Evolutionary conservation across 805 yeast genomes (phyloP).

Genomic region (Barnettozyma sucrosica): DNA sequence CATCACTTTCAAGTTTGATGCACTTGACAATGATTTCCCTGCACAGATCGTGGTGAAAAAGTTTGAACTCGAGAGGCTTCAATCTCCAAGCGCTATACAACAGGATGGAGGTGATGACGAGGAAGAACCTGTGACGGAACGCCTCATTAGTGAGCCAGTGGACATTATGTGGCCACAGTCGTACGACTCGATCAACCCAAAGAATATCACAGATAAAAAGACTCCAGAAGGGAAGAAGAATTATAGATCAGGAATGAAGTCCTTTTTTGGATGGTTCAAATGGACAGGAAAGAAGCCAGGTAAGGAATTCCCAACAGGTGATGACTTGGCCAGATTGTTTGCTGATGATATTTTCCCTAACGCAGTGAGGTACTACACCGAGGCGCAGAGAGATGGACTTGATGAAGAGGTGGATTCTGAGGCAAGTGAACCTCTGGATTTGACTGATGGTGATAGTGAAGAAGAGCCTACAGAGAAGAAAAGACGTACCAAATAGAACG

Average conservation of each 20-base stretch:
- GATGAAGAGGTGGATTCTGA: conserved; percentile 51
- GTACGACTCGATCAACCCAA: conserved; percentile 51
- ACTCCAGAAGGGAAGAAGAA: conserved; percentile 52
- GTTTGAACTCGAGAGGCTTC: conserved; percentile 38
- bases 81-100: conserved; percentile 13
- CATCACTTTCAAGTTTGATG: conserved; percentile 54
- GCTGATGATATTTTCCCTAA: conserved; percentile 80
- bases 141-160: conserved; percentile 47
- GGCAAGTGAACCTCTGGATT: conserved; percentile 48
- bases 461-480: conserved; percentile 1
- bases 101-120: conserved; percentile 30
- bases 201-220: conserved; percentile 38
- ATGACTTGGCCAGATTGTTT: conserved; percentile 64
- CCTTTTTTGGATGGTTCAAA: conserved; percentile 81
- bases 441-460: conserved; percentile 24
- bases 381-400: conserved; percentile 58
- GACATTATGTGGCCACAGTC: conserved; percentile 66
- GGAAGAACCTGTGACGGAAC: conserved; percentile 48
- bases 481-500: neutral
- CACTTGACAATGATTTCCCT: conserved; percentile 40
- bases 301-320: conserved; percentile 74
- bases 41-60: conserved; percentile 54
- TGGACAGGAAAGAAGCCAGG: conserved; percentile 81
- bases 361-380: conserved; percentile 76
- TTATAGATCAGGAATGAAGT: conserved; percentile 68